Conservation (phyloP, 129 eudicot species). For the Calendula officinalis region DNA sequence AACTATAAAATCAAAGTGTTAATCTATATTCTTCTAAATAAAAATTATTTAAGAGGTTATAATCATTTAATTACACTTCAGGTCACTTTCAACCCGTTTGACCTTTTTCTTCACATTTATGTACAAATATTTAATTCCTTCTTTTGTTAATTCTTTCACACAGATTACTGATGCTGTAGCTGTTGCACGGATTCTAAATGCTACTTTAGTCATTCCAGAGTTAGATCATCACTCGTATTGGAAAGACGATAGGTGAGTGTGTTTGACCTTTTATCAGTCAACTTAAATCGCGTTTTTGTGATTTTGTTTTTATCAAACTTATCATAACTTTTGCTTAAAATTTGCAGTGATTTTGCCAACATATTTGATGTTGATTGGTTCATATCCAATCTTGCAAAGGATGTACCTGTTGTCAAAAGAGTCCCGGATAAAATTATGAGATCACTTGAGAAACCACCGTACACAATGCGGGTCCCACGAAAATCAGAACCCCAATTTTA, state of each 20-base stretch:
- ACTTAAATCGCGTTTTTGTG: background rate
- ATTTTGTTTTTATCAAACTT: background rate
- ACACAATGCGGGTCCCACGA: constrained; percentile 98
- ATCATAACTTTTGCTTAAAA: background rate
- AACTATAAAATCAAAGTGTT: too few relatives aligned
- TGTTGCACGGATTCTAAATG: constrained; percentile 90
- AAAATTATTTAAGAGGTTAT: too few relatives aligned
- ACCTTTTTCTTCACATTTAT: too few relatives aligned
- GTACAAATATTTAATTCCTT: too few relatives aligned
- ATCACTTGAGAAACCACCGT: constrained; percentile 94
- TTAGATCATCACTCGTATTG: constrained; percentile 94
- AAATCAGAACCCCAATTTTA: constrained; percentile 92
- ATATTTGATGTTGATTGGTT: constrained; percentile 94
- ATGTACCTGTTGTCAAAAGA: constrained; percentile 71
- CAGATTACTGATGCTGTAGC: constrained; percentile 98
- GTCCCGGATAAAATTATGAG: constrained; percentile 92
- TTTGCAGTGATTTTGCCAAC: constrained; percentile 78
- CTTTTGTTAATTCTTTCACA: background rate
- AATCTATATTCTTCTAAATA: too few relatives aligned
- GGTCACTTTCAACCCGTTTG: too few relatives aligned
- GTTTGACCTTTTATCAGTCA: constrained; percentile 18
- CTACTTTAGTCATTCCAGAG: constrained; percentile 92
- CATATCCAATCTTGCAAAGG: constrained; percentile 80
- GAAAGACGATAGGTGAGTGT: constrained; percentile 85
- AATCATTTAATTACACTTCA: too few relatives aligned